Percentiles rank a stretch among this genome's conserved stretches.
These are phyloP conservation scores for Amylocarpus encephaloides DNA, from an alignment of 2,329 filamentous ascomycete genomes.

Conservation along the genomic window DNA sequence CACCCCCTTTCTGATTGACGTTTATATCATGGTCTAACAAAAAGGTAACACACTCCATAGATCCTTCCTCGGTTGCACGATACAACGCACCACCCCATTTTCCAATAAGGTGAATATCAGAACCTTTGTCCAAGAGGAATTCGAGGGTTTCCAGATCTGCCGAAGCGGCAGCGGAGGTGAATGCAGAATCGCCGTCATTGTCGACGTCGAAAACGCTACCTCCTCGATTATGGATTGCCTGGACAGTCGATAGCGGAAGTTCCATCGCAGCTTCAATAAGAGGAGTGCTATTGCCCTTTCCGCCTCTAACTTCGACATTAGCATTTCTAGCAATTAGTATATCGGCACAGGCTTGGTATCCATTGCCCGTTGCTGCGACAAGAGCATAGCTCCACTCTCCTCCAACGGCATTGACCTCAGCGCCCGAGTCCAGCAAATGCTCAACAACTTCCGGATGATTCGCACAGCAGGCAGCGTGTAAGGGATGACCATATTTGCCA, in stretches of 20 bases:
- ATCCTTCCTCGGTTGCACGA: background rate
- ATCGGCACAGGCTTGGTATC: background rate
- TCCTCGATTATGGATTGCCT: background rate
- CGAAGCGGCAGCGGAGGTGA: background rate
- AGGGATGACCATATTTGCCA: background rate
- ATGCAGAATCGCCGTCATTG: background rate
- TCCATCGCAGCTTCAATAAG: background rate
- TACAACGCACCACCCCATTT: constrained; percentile 1
- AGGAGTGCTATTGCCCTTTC: background rate
- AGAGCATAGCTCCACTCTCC: background rate
- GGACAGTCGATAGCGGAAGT: background rate
- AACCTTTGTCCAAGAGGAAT: background rate
- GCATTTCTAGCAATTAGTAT: background rate
- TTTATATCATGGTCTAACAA: background rate
- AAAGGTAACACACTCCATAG: background rate
- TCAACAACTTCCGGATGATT: background rate
- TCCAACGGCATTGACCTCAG: background rate
- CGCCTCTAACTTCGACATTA: background rate
- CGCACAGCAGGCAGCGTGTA: background rate
- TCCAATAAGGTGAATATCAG: constrained; percentile 1
- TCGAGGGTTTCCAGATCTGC: background rate
- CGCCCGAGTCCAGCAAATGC: background rate
- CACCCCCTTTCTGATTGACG: background rate
- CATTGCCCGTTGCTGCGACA: background rate
- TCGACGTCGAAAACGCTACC: background rate